These are phyloP conservation scores for Saccharomycopsis fermentans DNA, from an alignment of 805 yeast genomes.

Conservation along the genomic window DNA sequence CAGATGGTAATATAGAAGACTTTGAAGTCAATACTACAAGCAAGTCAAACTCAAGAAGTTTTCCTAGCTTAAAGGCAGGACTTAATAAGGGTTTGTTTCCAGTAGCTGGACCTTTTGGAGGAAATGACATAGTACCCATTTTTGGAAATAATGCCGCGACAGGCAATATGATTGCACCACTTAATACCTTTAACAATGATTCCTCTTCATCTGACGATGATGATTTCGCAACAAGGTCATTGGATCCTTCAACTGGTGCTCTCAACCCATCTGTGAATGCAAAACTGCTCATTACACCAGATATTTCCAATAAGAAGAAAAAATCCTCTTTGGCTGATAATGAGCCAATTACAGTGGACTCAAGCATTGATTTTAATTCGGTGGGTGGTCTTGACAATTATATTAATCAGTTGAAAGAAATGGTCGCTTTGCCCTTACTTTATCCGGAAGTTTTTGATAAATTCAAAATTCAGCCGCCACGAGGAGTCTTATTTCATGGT, in stretches of 20 bases:
- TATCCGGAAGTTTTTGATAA: slow-evolving; percentile 90
- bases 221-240: slow-evolving; percentile 24
- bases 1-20: slow-evolving; percentile 24
- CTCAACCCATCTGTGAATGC: slow-evolving; percentile 7
- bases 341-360: slow-evolving; percentile 87
- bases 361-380: slow-evolving; percentile 71
- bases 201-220: slow-evolving; percentile 41
- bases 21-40: slow-evolving; percentile 17
- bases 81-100: slow-evolving; percentile 70
- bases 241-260: slow-evolving; percentile 8
- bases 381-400: slow-evolving; percentile 91
- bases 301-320: slow-evolving; percentile 28
- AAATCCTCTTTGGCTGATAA: slow-evolving; percentile 66
- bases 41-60: slow-evolving; percentile 29
- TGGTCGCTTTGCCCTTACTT: slow-evolving; percentile 86
- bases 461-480: slow-evolving; percentile 88
- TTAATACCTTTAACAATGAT: slow-evolving; percentile 19
- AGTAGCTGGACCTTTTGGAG: slow-evolving; percentile 97
- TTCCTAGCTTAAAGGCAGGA: slow-evolving; percentile 33
- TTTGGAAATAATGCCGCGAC: slow-evolving; percentile 41
- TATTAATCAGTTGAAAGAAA: slow-evolving; percentile 87
- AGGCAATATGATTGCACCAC: background rate
- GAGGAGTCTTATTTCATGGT: slow-evolving; percentile 96
- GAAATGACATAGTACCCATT: slow-evolving; percentile 79
- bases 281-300: slow-evolving; percentile 21